These are phyloP conservation scores for Cyberlindnera mrakii DNA, from an alignment of 805 yeast species.

Conservation along the genomic window DNA sequence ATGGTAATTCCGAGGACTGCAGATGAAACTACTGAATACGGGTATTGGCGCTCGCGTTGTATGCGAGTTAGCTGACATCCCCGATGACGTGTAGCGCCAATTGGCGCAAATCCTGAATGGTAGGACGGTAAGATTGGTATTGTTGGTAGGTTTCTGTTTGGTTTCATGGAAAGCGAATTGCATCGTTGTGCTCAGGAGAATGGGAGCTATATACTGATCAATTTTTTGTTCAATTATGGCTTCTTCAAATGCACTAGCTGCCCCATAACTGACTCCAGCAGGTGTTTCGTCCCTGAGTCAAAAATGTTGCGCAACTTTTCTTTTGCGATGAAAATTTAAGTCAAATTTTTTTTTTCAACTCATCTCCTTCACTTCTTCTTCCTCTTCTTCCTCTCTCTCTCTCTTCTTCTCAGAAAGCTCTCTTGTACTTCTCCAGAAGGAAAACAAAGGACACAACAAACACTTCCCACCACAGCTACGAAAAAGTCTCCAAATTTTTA, in stretches of 20 bases:
- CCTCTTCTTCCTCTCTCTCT: constrained; percentile 27
- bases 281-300: background rate
- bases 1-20: background rate
- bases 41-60: background rate
- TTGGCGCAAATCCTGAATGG: background rate
- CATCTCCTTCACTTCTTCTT: constrained; percentile 9
- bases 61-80: background rate
- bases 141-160: background rate
- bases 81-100: background rate
- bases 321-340: constrained; percentile 7
- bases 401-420: constrained; percentile 25
- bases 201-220: background rate
- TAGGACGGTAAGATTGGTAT: background rate
- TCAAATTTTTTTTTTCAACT: constrained; percentile 4
- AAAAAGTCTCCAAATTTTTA: constrained; percentile 3
- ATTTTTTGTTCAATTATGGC: background rate
- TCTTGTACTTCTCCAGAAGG: constrained; percentile 15
- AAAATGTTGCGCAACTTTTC: constrained; percentile 5
- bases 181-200: background rate
- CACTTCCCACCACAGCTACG: background rate
- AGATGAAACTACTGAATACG: too few species aligned
- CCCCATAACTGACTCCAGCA: background rate
- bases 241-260: too few species aligned
- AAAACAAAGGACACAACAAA: constrained; percentile 4
- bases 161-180: background rate